A percentile compares a stretch with the other conserved stretches of the same genome.
These are phyloP conservation scores for Polyrhizophydium stewartii DNA, from an alignment of 371 early-diverging fungal species.

Conservation along the genomic window DNA sequence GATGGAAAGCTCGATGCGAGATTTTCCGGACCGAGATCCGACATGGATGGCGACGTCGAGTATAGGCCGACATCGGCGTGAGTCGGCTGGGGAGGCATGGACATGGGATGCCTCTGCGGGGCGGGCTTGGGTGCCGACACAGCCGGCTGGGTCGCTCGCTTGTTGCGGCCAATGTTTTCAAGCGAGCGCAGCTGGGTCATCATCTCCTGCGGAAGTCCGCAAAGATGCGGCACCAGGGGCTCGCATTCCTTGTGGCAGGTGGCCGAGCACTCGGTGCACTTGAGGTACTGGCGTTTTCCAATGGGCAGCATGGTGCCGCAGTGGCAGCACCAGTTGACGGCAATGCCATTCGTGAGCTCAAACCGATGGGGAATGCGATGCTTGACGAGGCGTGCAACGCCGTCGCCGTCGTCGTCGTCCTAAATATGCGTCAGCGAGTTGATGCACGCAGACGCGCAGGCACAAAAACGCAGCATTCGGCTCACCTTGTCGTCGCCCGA, in stretches of 20 bases:
- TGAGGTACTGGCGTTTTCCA: slow-evolving; percentile 41
- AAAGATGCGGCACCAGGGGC: slow-evolving; percentile 84
- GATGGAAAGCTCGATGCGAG: no score
- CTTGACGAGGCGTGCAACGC: slow-evolving; percentile 55
- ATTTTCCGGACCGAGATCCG: no score
- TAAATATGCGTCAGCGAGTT: slow-evolving; percentile 7
- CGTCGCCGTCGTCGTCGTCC: slow-evolving; percentile 16
- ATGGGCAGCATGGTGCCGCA: slow-evolving; percentile 93
- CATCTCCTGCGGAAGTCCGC: slow-evolving; percentile 83
- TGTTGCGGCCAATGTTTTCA: slow-evolving; percentile 28
- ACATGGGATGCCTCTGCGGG: no score
- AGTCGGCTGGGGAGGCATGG: no score
- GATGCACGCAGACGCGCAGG: neutral
- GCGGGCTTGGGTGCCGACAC: no score
- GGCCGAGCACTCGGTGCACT: slow-evolving; percentile 62
- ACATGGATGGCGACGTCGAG: no score
- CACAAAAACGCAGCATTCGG: neutral
- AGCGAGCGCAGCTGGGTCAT: slow-evolving; percentile 62
- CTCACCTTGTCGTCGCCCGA: neutral
- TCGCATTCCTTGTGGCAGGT: slow-evolving; percentile 83
- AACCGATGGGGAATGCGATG: slow-evolving; percentile 95
- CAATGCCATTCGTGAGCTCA: slow-evolving; percentile 66
- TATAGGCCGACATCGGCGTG: no score
- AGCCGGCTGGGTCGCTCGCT: slow-evolving; percentile 63
- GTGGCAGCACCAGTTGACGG: slow-evolving; percentile 94